These are phyloP conservation scores for Yarrowia yakushimensis DNA, from an alignment of 805 yeast species.

Conservation along the genomic window DNA sequence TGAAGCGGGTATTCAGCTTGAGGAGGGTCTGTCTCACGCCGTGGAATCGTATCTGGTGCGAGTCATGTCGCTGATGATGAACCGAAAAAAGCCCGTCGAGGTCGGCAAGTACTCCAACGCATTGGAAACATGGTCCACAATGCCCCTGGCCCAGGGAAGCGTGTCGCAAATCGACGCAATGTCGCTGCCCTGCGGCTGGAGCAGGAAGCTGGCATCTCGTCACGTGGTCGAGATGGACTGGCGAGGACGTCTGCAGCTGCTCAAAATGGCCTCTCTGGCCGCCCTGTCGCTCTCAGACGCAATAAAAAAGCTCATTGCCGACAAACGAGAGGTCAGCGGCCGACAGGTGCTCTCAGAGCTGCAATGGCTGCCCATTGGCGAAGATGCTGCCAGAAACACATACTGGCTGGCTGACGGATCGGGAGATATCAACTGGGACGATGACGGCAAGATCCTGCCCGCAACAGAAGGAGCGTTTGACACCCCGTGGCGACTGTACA, in stretches of 20 bases:
- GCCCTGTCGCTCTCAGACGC: conserved; percentile 28
- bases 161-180: conserved; percentile 30
- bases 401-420: conserved; percentile 33
- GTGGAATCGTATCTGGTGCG: conserved; percentile 38
- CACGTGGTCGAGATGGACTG: conserved; percentile 36
- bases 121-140: conserved; percentile 39
- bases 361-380: conserved; percentile 31
- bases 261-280: conserved; percentile 35
- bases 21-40: conserved; percentile 30
- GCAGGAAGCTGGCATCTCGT: conserved; percentile 23
- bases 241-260: conserved; percentile 38
- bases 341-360: background rate
- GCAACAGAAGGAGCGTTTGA: conserved; percentile 3
- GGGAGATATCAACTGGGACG: conserved; percentile 4
- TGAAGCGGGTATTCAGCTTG: conserved; percentile 37
- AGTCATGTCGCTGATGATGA: conserved; percentile 39
- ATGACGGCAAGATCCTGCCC: background rate
- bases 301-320: conserved; percentile 26
- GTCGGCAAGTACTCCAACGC: conserved; percentile 39
- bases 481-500: conserved; percentile 6
- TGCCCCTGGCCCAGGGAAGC: conserved; percentile 33
- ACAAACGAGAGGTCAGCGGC: background rate
- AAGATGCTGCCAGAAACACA: conserved; percentile 29
- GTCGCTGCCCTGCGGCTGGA: conserved; percentile 16
- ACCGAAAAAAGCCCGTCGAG: conserved; percentile 43